Evolutionary conservation across 495 filamentous ascomycete species (phyloP), one percentile per base, ranked within the genome.

Genomic region (Lepidopterella palustris): DNA sequence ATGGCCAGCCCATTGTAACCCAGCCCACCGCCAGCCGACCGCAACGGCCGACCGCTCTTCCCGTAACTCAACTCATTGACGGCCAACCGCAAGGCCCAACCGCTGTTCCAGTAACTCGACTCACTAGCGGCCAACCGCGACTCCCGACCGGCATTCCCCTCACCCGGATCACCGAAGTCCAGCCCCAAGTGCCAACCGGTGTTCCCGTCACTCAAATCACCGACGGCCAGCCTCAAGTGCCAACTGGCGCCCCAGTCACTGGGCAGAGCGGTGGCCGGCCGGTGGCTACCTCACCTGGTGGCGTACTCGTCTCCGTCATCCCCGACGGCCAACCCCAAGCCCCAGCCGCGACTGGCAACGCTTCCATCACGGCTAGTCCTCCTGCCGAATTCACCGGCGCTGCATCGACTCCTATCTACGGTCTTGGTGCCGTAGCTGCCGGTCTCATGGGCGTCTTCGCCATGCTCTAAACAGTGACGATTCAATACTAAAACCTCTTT

Each of bases 161-260:
- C 62, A n/a, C 60, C 6, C 25, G 55, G 53, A 32, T 51, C 31
- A 20, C 39, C 20, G 61, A 64, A 40, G 61, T 58, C 13, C 61
- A 64, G 24, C 61, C 61, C 13, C 60, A 48, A 20, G 56, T 32
- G 8, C 9, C 59, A 6, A 60, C 57, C 9, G 24, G n/a, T 15
- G 40, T 27, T 15, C 74, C 78, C 2, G 82, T 28, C 79, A 83
- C 60, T 5, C 45, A 64, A 25, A 58, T 64, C 52, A 31, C 56
- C 40, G 61, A 64, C 26, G 61, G 61, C 11, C 53, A 62, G 31
- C 59, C 59, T 8, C 53, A 58, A 40, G 53, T 35, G 21, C 31
- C 54, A n/a, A 58, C 57, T 6, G 56, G 45, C 45, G 52, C 63
- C 20, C 42, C 45, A 61, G 5, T 62, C 62, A 45, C 66, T 9